Base-by-base conservation (phyloP, 768 basidiomycete species). In the Boletus coccyginus region DNA sequence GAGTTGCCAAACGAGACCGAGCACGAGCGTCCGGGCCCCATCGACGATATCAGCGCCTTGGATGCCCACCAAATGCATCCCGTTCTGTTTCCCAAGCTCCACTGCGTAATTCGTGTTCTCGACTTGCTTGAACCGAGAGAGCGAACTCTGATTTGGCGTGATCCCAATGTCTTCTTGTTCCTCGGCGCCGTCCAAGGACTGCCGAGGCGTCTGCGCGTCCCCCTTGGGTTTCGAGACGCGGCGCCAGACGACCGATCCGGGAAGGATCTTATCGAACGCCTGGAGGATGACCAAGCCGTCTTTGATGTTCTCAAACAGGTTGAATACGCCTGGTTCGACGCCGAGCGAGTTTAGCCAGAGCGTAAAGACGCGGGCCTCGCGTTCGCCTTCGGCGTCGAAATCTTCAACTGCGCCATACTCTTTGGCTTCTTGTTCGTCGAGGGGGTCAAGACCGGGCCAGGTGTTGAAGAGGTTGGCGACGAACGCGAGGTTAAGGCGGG, bases 381-480 rank as follows among this genome's bases (percentile, higher is more conserved):
- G 87, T 72, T 99, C 97, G 57, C 97, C 97, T 72, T 99, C 97
- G 1, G 96, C 97, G 59, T 99, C 97, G 64, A 99, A 99, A 75
- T 98, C 97, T 66, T 98, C 96, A 36, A 99, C 83, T 0, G 78
- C 83, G 24, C 91, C 90, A 57, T 92, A 92, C 62, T 91, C 90
- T 59, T 96, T 94, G 6, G 90, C 90, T 70, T 98, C 94, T 68
- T 93, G 84, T 66, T 94, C 94, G 67, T 96, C 94, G 44, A 98
- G 83, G 2, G 96, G 96, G 58, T 83, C 97, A 33, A 98, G 86
- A 0, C 96, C 93, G 0, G 96, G 97, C 74, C 90, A 87, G 2
- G 92, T 98, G 78, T 99, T 99, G 84, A 99, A 99, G 52, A 99
- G 82, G 74, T 98, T 96, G 40, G 97, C 97, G 56, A 98, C 96